Conservation (phyloP, 306 rosid genomes). For the Fragaria vesca region DNA sequence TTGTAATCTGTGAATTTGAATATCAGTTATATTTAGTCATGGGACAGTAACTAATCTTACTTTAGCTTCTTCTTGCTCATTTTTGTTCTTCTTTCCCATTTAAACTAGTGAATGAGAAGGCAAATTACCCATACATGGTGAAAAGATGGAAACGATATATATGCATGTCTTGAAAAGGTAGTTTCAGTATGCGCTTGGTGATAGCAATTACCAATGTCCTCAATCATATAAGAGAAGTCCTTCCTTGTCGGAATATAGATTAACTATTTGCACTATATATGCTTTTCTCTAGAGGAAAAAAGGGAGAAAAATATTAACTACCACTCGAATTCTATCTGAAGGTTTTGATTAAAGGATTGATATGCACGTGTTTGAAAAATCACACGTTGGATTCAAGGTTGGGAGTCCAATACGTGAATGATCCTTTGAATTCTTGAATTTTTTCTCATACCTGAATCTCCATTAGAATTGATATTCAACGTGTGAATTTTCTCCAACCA, state of each 20-base stretch:
- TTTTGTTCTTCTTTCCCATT: constrained; percentile 58
- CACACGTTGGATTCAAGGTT: too few relatives aligned
- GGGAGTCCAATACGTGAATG: too few relatives aligned
- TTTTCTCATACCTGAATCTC: too few relatives aligned
- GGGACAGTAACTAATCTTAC: constrained; percentile 20
- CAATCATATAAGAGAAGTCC: not conserved
- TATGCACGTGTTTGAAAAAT: too few relatives aligned
- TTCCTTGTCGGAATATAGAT: not conserved
- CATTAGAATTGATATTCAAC: too few relatives aligned
- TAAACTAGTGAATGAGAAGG: not conserved
- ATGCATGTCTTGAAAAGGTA: not conserved
- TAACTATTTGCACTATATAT: too few relatives aligned
- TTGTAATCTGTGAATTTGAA: not conserved
- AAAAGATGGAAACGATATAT: not conserved
- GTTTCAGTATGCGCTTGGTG: not conserved
- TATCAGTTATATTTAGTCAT: not conserved
- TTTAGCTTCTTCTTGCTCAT: constrained; percentile 24
- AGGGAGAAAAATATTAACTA: too few relatives aligned
- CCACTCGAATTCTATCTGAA: too few relatives aligned
- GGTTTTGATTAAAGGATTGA: too few relatives aligned
- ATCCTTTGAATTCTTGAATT: too few relatives aligned
- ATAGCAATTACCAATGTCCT: not conserved
- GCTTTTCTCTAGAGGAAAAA: too few relatives aligned
- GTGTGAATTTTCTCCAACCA: too few relatives aligned
- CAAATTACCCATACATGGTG: not conserved